Conservation (phyloP, 2,329 filamentous ascomycete genomes). For the Parafenestella ontariensis region DNA sequence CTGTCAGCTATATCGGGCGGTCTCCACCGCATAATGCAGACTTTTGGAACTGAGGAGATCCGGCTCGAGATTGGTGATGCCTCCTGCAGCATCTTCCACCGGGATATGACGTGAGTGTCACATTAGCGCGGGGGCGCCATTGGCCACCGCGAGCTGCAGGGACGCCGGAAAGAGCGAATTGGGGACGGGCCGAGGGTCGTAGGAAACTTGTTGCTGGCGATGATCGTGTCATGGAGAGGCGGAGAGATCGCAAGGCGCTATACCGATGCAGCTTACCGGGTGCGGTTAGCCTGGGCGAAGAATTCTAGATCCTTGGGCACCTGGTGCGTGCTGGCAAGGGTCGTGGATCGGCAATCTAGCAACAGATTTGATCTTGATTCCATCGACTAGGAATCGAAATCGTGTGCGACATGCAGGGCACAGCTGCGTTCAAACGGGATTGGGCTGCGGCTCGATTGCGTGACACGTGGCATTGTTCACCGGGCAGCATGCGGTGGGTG, state of each 20-base stretch:
- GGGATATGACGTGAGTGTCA: slow-evolving; percentile 29
- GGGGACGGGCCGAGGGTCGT: slow-evolving; percentile 29
- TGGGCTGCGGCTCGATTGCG: no score
- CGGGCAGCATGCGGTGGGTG: no score
- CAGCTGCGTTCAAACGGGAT: no score
- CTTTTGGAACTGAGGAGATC: slow-evolving; percentile 36
- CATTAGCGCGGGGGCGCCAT: slow-evolving; percentile 18
- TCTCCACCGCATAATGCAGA: slow-evolving; percentile 25
- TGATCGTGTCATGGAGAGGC: slow-evolving; percentile 36
- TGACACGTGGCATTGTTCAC: no score
- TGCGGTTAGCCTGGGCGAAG: no score
- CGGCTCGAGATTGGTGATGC: slow-evolving; percentile 31
- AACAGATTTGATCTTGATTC: no score
- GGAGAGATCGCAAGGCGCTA: slow-evolving; percentile 41
- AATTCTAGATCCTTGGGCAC: no score
- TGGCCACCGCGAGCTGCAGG: slow-evolving; percentile 25
- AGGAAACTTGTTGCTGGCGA: slow-evolving; percentile 21
- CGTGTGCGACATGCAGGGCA: no score
- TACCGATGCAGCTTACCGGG: no score
- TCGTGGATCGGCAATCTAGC: no score
- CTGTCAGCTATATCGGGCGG: slow-evolving; percentile 32
- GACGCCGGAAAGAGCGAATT: slow-evolving; percentile 27
- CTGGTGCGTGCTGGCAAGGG: no score
- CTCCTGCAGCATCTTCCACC: slow-evolving; percentile 26
- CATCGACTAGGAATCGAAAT: no score